Base-by-base conservation (phyloP, 768 basidiomycete species). In the Sistotremastrum niveocremeum region DNA sequence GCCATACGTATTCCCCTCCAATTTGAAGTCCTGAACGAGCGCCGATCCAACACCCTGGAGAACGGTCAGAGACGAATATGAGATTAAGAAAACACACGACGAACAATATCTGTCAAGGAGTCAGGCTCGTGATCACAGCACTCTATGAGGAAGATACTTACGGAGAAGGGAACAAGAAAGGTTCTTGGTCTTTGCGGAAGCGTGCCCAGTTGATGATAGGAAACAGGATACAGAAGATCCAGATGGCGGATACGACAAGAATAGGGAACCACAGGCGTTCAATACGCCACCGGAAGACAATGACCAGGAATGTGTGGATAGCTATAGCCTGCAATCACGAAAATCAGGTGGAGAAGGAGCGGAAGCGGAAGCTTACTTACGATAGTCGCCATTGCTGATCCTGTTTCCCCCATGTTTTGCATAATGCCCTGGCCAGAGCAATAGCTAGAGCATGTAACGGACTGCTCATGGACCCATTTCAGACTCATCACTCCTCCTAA, bases 1-100 rank as follows among this genome's bases (percentile, higher is more conserved):
- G 57, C 71, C 71, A 71, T 11, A 68, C 30, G 45, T 71, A 71
- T 53, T 70, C 69, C 2, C 65, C 68, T 40, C 49, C 61, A 10
- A 70, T 56, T n/a, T 63, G 59, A 48, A 63, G 58, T 2, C 49
- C 49, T 2, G 54, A 30, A 7, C 55, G 36, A 4, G 56, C 39
- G 34, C 62, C 57, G 45, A 72, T 64, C 69, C 69, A 70, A 51
- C 70, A 72, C 69, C 69, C 69, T 49, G 35, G 7, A 10, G 30
- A 20, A 8, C 6, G 7, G 9, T 34, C 33, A 37, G 12, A n/a
- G 2, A n/a, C 7, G 40, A 20, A 20, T 20, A 20, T 20, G 20
- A 20, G 20, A 20, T 20, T 20, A 40, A 12, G 20, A 7, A 40
- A 12, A 30, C 20, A 7, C 20, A 20, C 7, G 39, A 30, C 11